These are phyloP conservation scores for Inga oerstediana DNA, from an alignment of 306 rosid species.

Conservation along the genomic window DNA sequence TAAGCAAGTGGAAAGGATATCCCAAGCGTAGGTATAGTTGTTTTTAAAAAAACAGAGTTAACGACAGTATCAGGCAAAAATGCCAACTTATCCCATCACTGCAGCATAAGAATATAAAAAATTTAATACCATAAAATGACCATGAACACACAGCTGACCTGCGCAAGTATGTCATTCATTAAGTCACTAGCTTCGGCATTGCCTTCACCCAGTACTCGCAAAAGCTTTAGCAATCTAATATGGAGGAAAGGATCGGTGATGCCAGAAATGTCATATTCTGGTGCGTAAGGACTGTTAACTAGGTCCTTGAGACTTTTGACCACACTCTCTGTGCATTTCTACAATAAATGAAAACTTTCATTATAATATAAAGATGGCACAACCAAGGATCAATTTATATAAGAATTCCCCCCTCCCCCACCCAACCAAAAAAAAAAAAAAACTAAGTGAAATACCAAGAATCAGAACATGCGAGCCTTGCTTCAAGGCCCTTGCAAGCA, in stretches of 20 bases:
- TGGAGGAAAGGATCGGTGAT: slow-evolving; percentile 97
- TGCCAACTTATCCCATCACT: slow-evolving; percentile 13
- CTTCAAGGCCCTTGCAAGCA: slow-evolving; percentile 33
- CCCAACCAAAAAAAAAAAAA: background rate
- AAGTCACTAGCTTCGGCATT: slow-evolving; percentile 89
- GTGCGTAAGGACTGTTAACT: slow-evolving; percentile 90
- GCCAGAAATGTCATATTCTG: slow-evolving; percentile 97
- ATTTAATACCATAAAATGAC: slow-evolving; percentile 20
- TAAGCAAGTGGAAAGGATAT: slow-evolving; percentile 28
- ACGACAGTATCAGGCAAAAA: slow-evolving; percentile 27
- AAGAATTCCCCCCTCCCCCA: slow-evolving; percentile 26
- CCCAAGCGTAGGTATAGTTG: slow-evolving; percentile 9
- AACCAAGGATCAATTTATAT: slow-evolving; percentile 19
- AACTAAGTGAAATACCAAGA: slow-evolving; percentile 13
- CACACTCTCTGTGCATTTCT: slow-evolving; percentile 89
- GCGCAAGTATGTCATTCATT: slow-evolving; percentile 99
- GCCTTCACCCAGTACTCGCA: slow-evolving; percentile 91
- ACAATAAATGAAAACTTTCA: slow-evolving; percentile 40
- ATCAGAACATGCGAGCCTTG: slow-evolving; percentile 11
- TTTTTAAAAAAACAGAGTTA: slow-evolving; percentile 12
- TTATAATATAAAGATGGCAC: slow-evolving; percentile 24
- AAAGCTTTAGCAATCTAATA: slow-evolving; percentile 84
- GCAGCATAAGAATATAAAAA: slow-evolving; percentile 19
- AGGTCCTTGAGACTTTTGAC: slow-evolving; percentile 89
- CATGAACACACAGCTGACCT: slow-evolving; percentile 55